Percentiles rank a stretch among this genome's conserved stretches.
Evolutionary conservation across 1,284 basidiomycete species (phyloP).

Genomic region (Rhodotorula sp.): DNA sequence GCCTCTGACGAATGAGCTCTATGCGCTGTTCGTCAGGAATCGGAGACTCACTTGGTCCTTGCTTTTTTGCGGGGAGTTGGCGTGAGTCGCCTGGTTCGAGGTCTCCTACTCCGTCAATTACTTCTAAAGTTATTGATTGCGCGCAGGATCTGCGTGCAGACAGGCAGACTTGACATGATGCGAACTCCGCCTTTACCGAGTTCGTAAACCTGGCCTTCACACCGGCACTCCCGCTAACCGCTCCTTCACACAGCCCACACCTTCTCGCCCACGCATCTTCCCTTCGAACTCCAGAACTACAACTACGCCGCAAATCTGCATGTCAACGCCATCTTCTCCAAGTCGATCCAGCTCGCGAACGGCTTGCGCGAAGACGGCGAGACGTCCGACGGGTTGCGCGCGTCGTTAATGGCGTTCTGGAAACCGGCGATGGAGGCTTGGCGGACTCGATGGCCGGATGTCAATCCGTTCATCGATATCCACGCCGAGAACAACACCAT

Average conservation of each 20-base stretch:
- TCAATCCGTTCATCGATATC: slow-evolving; percentile 20
- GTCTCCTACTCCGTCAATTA: too few relatives aligned
- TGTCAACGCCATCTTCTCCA: slow-evolving; percentile 2
- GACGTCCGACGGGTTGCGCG: neutral
- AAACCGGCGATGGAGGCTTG: slow-evolving; percentile 19
- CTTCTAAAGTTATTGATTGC: neutral
- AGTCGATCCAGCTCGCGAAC: slow-evolving; percentile 6
- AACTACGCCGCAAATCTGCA: slow-evolving; percentile 16
- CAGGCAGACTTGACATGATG: slow-evolving; percentile 15
- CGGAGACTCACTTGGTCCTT: slow-evolving; percentile 20
- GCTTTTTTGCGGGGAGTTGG: slow-evolving; percentile 19
- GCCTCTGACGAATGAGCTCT: neutral
- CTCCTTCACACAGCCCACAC: neutral
- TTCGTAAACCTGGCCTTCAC: neutral
- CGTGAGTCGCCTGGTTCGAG: slow-evolving; percentile 1
- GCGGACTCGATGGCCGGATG: slow-evolving; percentile 16
- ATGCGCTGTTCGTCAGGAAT: slow-evolving; percentile 8
- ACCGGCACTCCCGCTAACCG: too few relatives aligned
- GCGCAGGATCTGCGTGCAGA: slow-evolving; percentile 22
- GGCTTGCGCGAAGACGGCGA: neutral
- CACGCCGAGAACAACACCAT: slow-evolving; percentile 17
- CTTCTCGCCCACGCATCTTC: neutral
- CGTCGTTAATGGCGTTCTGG: slow-evolving; percentile 19
- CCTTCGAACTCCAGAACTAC: slow-evolving; percentile 12
- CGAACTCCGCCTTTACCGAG: neutral